A percentile compares a stretch with the other conserved stretches of the same genome.
Conservation (phyloP, 2,329 filamentous ascomycete genomes). For the Monilinia laxa region DNA sequence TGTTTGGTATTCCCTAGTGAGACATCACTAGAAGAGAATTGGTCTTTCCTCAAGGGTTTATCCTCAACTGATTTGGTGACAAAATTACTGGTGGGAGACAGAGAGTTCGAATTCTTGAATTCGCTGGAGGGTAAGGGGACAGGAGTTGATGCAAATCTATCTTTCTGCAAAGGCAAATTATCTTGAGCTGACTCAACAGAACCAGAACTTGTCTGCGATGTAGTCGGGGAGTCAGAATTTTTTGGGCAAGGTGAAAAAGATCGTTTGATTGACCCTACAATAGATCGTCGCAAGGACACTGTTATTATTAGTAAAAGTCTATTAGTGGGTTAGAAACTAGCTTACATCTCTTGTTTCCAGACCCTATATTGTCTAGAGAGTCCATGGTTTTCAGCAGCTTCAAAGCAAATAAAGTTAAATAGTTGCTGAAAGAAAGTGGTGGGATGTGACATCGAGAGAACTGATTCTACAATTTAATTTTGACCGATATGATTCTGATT, state of each 20-base stretch:
- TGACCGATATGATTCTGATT: neutral
- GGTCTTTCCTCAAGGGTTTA: neutral
- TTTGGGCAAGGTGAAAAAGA: slow-evolving; percentile 16
- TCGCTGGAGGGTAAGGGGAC: neutral
- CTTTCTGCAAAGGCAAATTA: neutral
- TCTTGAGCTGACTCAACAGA: slow-evolving; percentile 1
- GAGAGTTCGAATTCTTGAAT: slow-evolving; percentile 2
- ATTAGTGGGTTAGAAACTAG: neutral
- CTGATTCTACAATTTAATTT: neutral
- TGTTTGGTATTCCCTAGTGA: neutral
- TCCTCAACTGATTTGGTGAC: neutral
- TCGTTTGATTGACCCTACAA: slow-evolving; percentile 20
- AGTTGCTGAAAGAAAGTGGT: neutral
- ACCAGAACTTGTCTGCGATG: slow-evolving; percentile 1
- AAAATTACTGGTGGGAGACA: neutral
- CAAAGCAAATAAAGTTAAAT: neutral
- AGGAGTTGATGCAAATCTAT: neutral
- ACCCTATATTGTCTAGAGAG: neutral
- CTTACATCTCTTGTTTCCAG: slow-evolving; percentile 15
- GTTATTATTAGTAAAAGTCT: neutral
- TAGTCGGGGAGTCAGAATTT: neutral
- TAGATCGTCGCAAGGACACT: slow-evolving; percentile 19
- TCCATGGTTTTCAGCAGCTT: neutral
- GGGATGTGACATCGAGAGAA: neutral
- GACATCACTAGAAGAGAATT: neutral